Evolutionary conservation across 2,329 filamentous ascomycete species (phyloP), one percentile per base, ranked within the genome.

Genomic region (Endoconidiophora polonica): DNA sequence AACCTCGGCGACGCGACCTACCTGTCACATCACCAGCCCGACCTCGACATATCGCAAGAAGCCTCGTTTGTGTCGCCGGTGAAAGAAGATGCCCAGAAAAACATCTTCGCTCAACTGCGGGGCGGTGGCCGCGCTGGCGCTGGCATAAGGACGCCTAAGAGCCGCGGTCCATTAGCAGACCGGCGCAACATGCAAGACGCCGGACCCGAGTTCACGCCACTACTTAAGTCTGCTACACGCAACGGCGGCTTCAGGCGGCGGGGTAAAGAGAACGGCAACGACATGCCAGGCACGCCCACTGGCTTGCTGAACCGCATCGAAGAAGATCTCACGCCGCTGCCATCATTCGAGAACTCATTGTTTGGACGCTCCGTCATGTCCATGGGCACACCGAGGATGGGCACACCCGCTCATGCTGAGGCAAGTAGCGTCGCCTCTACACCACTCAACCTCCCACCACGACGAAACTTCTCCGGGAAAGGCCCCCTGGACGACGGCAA

Each of bases 181-280:
- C 74, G 79, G 57, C 77, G 77, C 58, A 91, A 86, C 58, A 70
- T 86, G 20, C 82, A 81, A 20, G 69, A 72, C 37, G 73, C 71
- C 42, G 77, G 76, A 49, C 81, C 79, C 58, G 93, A 98, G 59
- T 98, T 98, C 63, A 98, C 91, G 0, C 91, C 93, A 0, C 69
- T 98, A 57, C 77, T 98, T 61, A 94, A 94, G 65, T 86, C 69
- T 22, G 79, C 74, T n/a, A 81, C 76, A 60, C 72, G 68, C 71
- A 88, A 71, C 69, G 86, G 69, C 73, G 83, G 69, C 68, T 81
- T 70, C 64, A 75, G 66, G 55, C 74, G 61, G 64, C 65, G 57
- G 61, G 77, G 74, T 62, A 83, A 74, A 62, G 77, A 74, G 65
- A 82, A 78, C 63, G 70, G 65, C 51, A 70, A 71, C 42, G 70